Evolutionary conservation across 495 filamentous ascomycete species (phyloP), one percentile per base, ranked within the genome.

Genomic region (Aeminium ludgeri): DNA sequence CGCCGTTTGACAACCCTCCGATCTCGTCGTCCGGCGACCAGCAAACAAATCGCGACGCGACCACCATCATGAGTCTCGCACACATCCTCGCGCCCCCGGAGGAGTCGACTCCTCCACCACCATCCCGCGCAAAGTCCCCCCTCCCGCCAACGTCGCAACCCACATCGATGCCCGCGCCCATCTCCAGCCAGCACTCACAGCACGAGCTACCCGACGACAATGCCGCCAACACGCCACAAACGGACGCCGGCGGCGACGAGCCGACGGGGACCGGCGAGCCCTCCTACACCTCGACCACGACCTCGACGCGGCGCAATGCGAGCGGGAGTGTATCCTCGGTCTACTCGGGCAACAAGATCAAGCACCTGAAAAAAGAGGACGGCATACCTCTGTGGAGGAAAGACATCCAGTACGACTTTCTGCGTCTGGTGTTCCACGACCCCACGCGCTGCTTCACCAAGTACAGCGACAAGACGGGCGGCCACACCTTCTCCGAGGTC

Each of bases 381-480:
- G 89, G 89, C 45, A 81, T 92, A 33, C 91, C 89, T 10, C 68
- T 97, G 6, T 97, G 89, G 89, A 72, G 89, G 56, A 86, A 82
- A 59, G 89, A 97, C 60, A 97, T 97, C 33, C 89, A 97, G 57
- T 87, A 85, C 58, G 83, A 95, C 53, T 97, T 97, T 50, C 72
- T 97, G 43, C 78, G 75, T 52, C 71, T 78, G 40, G 82, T 96
- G 50, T 97, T 97, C 60, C 80, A 93, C 54, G 75, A 96, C 57
- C 68, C 80, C 41, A 72, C 70, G 10, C 65, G 65, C n/a, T 83
- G 82, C 48, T 97, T 97, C 58, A 92, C 86, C 50, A 87, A 87
- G 53, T 70, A 67, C 56, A 82, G 80, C 59, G 78, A 85, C 43
- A 65, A 67, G 34, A 68, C 73, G 35, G 70, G 70, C 49, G 76